Base-by-base conservation (phyloP, 2,329 filamentous ascomycete species). In the Whalleya microplaca region DNA sequence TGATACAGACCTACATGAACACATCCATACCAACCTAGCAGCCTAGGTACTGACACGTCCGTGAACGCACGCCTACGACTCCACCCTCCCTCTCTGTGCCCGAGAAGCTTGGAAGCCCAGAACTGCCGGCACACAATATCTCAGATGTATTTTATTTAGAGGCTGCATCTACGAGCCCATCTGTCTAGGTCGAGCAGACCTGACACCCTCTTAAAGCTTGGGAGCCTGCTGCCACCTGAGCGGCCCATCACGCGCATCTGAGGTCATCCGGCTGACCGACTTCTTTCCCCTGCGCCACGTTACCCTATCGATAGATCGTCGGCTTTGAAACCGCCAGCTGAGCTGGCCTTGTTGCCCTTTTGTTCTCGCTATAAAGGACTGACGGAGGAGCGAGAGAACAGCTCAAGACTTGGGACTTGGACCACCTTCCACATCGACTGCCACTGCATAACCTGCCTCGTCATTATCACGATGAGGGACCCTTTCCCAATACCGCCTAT, bases 401-500 rank as follows among this genome's bases (percentile, higher is more conserved):
- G 23, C 4, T 27, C 23, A 27, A 27, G 9, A 27, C 23, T 27
- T 27, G 23, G 23, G 23, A 27, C 9, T 27, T 27, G 9, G 23
- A 27, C 23, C 23, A 27, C 23, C 23, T 27, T 27, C 9, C 23
- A 16, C 32, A 37, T 37, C 23, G 4, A 37, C 14, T 37, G 5
- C 32, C 32, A 12, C 14, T 37, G 32, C 32, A 37, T 37, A 37
- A 3, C 14, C 14, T 37, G 5, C 4, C 14, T 7, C 32, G 3
- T 16, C 10, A 14, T 27, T 14, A 9, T 41, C 53, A 78, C 65
- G 46, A 92, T 93, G 90, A 84, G 81, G 72, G 90, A 93, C 64
- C 87, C 88, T 1, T 91, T 92, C 69, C 84, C 86, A 53, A 77
- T 90, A 62, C 75, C 82, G 54, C 82, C 85, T 19, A 74, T 83